Conservation (phyloP, 2,329 filamentous ascomycete species). For the Aspergillus ochraceus region DNA sequence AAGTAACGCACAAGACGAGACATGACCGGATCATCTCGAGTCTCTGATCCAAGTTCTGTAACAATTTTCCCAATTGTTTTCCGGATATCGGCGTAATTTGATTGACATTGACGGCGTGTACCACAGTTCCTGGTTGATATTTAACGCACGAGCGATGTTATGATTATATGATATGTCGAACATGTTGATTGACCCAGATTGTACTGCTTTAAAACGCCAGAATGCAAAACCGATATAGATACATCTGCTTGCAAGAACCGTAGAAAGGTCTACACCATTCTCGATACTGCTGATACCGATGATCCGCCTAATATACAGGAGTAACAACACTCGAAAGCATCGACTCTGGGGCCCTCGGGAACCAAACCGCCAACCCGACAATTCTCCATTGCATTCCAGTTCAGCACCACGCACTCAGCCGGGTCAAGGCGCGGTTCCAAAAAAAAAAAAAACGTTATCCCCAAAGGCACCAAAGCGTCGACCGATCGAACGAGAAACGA, state of each 20-base stretch:
- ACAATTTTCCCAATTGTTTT: background rate
- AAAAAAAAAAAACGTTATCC: background rate
- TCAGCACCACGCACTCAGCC: background rate
- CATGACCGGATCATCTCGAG: background rate
- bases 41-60: background rate
- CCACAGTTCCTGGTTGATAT: background rate
- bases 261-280: background rate
- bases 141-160: constrained; percentile 3
- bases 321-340: constrained; percentile 14
- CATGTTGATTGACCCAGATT: constrained; percentile 24
- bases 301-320: constrained; percentile 26
- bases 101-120: background rate
- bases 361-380: background rate
- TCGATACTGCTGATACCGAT: constrained; percentile 7
- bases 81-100: background rate
- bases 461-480: background rate
- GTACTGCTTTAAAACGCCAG: constrained; percentile 27
- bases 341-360: background rate
- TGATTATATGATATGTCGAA: constrained; percentile 15
- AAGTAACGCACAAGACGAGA: background rate
- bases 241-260: constrained; percentile 15
- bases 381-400: background rate
- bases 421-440: background rate
- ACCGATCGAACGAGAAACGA: background rate
- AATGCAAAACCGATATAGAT: constrained; percentile 24